Conservation (phyloP, 371 early-diverging fungal species). For the Mortierella sp. region DNA sequence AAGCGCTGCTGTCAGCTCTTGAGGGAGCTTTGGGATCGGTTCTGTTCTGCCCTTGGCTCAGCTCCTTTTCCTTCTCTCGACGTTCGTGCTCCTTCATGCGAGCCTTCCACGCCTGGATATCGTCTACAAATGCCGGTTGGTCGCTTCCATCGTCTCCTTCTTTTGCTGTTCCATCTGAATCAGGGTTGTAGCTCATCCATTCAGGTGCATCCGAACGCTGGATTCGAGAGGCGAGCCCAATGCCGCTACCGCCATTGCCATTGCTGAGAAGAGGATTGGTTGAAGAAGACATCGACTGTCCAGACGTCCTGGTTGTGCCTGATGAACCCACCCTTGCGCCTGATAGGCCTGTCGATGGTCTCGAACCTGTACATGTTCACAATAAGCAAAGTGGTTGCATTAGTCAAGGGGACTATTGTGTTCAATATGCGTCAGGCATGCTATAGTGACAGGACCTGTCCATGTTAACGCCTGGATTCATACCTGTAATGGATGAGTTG, state of each 20-base stretch:
- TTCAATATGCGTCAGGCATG: neutral
- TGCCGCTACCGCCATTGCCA: slow-evolving; percentile 12
- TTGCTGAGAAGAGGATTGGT: slow-evolving; percentile 13
- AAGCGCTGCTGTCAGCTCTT: slow-evolving; percentile 56
- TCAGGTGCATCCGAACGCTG: slow-evolving; percentile 67
- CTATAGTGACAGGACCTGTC: neutral
- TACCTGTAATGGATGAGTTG: slow-evolving; percentile 18
- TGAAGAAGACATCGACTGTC: slow-evolving; percentile 19
- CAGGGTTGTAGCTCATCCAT: slow-evolving; percentile 78
- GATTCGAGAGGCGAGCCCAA: slow-evolving; percentile 15
- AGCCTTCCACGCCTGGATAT: slow-evolving; percentile 75
- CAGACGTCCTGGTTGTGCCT: slow-evolving; percentile 16
- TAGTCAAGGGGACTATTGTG: neutral
- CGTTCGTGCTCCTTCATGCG: slow-evolving; percentile 73
- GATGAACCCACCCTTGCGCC: slow-evolving; percentile 20
- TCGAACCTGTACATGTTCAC: slow-evolving; percentile 24
- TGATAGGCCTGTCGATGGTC: slow-evolving; percentile 14
- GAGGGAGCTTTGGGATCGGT: slow-evolving; percentile 43
- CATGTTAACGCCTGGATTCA: neutral
- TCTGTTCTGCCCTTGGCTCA: slow-evolving; percentile 29
- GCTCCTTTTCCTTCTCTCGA: slow-evolving; percentile 55
- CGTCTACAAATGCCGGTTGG: slow-evolving; percentile 61
- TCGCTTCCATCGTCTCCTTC: slow-evolving; percentile 46
- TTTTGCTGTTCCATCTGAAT: slow-evolving; percentile 55
- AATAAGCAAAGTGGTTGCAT: neutral